Conservation (phyloP, 768 basidiomycete species). For the Tulasnella sp. region DNA sequence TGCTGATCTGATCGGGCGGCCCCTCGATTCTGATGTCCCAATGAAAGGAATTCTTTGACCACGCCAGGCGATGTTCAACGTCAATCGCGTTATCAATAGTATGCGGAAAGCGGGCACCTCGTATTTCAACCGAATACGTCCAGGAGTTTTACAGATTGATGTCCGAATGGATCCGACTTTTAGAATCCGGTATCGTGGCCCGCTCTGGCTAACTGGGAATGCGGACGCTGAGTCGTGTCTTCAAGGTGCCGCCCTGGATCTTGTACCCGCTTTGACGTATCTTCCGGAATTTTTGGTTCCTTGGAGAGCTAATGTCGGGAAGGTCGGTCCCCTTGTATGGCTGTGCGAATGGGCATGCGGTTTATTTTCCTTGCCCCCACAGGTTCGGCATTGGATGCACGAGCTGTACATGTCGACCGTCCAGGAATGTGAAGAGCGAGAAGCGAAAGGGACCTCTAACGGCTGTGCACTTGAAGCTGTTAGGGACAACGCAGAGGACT, state of each 20-base stretch:
- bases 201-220: neutral
- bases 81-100: neutral
- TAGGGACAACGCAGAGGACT: neutral
- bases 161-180: neutral
- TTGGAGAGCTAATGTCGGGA: neutral
- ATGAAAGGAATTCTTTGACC: conserved; percentile 15
- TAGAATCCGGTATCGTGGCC: neutral
- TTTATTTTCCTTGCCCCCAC: neutral
- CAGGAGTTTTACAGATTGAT: neutral
- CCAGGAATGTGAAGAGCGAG: neutral
- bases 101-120: neutral
- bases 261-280: neutral
- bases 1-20: neutral
- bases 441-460: neutral
- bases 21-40: neutral
- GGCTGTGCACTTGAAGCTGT: conserved; percentile 13
- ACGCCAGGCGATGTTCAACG: neutral
- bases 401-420: neutral
- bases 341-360: neutral
- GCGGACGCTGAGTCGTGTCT: neutral
- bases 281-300: neutral
- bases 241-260: conserved; percentile 7
- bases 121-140: neutral
- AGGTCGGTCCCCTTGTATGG: neutral
- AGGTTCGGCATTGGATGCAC: neutral